Conservation (phyloP, 1,284 basidiomycete genomes). For the Ustilago shanxiensis region DNA sequence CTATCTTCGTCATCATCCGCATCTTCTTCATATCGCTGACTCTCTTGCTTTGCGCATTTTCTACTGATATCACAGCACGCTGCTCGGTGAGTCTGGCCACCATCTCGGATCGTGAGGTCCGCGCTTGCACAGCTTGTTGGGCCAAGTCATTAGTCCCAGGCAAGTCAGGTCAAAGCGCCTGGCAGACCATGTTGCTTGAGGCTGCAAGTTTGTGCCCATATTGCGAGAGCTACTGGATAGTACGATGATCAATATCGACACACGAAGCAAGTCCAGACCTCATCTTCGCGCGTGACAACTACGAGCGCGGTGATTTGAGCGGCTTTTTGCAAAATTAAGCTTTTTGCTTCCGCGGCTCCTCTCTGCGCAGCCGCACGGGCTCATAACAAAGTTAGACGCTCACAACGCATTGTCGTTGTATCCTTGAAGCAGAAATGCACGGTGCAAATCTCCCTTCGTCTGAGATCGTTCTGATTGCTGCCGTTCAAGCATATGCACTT, state of each 20-base stretch:
- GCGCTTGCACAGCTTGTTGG: conserved; percentile 43
- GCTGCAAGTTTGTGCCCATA: conserved; percentile 22
- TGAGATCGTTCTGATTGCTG: background rate
- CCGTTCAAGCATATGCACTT: background rate
- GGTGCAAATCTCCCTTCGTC: background rate
- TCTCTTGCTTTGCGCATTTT: background rate
- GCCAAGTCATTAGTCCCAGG: conserved; percentile 32
- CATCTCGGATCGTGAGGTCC: conserved; percentile 35
- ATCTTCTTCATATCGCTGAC: background rate
- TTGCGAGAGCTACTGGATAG: conserved; percentile 43
- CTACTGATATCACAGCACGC: conserved; percentile 19
- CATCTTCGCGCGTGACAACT: background rate
- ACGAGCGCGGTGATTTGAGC: background rate
- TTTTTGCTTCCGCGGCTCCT: background rate
- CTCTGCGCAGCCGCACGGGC: background rate
- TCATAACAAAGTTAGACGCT: background rate
- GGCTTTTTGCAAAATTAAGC: background rate
- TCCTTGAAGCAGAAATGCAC: too few species aligned
- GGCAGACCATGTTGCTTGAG: conserved; percentile 17
- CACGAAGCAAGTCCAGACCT: background rate
- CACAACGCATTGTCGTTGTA: background rate
- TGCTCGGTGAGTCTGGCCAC: conserved; percentile 44
- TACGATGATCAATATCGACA: conserved; percentile 16
- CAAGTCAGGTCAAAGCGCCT: conserved; percentile 12
- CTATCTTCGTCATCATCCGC: background rate